Percentiles rank a stretch among this genome's conserved stretches.
phyloP scores from a whole-genome alignment of 345 rosid genomes.

The Ricinus communis region DNA sequence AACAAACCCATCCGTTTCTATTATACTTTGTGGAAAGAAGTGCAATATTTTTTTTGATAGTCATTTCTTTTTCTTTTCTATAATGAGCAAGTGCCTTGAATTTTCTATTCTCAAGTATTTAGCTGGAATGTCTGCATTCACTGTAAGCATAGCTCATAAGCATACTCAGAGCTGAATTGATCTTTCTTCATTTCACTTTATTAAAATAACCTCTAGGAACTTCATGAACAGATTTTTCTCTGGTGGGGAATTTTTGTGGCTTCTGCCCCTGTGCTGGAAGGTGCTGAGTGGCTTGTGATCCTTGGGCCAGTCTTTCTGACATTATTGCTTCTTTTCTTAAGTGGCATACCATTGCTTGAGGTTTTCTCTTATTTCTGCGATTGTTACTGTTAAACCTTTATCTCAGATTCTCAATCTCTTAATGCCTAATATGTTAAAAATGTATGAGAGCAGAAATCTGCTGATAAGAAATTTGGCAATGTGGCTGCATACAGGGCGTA shows the following conservation, averaged over 20 bases:
- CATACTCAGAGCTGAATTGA: neutral
- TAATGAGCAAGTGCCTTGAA: neutral
- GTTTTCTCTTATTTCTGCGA: constrained; percentile 34
- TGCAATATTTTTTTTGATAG: neutral
- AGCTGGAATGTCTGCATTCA: neutral
- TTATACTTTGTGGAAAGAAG: neutral
- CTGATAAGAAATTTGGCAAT: constrained; percentile 76
- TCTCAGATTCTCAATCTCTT: neutral
- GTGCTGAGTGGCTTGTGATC: constrained; percentile 81
- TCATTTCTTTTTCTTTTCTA: too few species aligned
- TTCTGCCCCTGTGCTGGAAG: constrained; percentile 66
- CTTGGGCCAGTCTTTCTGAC: constrained; percentile 83
- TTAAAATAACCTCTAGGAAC: constrained; percentile 5
- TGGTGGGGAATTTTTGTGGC: constrained; percentile 94
- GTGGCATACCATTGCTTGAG: constrained; percentile 96
- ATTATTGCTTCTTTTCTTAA: constrained; percentile 73
- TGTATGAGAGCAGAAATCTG: constrained; percentile 57
- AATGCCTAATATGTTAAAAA: neutral
- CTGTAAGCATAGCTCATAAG: too few species aligned
- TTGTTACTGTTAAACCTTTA: neutral
- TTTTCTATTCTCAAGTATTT: neutral
- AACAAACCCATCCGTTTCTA: neutral
- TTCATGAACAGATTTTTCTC: constrained; percentile 56
- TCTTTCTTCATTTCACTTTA: neutral
- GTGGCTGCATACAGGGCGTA: constrained; percentile 61